Conservation (phyloP, 495 filamentous ascomycete species). For the Clavariopsis aquatica region DNA sequence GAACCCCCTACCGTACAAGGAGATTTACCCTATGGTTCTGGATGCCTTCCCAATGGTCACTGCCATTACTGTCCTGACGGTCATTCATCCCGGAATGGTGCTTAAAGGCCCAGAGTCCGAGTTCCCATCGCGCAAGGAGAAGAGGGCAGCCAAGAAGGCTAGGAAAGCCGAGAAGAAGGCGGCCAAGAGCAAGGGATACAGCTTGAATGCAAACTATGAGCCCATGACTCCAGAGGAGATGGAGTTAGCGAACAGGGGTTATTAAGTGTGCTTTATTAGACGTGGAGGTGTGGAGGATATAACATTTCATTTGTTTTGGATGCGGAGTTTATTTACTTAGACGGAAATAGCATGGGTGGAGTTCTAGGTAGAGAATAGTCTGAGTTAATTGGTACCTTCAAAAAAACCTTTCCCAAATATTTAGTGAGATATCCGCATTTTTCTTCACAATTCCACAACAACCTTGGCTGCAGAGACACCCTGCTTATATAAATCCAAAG, state of each 20-base stretch:
- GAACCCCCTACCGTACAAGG: slow-evolving; percentile 54
- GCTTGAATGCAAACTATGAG: background rate
- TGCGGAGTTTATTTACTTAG: background rate
- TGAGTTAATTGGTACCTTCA: background rate
- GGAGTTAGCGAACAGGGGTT: background rate
- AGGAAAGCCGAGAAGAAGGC: slow-evolving; percentile 41
- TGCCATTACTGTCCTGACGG: slow-evolving; percentile 50
- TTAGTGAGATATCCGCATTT: background rate
- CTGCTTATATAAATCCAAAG: slow-evolving; percentile 40
- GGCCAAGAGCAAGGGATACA: slow-evolving; percentile 13
- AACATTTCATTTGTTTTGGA: background rate
- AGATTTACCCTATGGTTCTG: slow-evolving; percentile 57
- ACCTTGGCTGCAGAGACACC: slow-evolving; percentile 48
- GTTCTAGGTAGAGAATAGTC: background rate
- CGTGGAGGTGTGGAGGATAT: background rate
- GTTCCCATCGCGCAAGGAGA: slow-evolving; percentile 41
- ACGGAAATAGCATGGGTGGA: background rate
- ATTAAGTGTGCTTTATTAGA: background rate
- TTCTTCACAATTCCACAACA: slow-evolving; percentile 36
- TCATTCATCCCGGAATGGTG: slow-evolving; percentile 57
- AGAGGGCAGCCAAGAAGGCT: slow-evolving; percentile 44
- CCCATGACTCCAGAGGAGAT: background rate
- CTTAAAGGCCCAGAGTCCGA: slow-evolving; percentile 51
- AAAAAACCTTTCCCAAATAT: background rate
- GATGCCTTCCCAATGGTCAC: slow-evolving; percentile 62